Conservation (phyloP, 2,329 filamentous ascomycete genomes). For the Colletotrichum truncatum region DNA sequence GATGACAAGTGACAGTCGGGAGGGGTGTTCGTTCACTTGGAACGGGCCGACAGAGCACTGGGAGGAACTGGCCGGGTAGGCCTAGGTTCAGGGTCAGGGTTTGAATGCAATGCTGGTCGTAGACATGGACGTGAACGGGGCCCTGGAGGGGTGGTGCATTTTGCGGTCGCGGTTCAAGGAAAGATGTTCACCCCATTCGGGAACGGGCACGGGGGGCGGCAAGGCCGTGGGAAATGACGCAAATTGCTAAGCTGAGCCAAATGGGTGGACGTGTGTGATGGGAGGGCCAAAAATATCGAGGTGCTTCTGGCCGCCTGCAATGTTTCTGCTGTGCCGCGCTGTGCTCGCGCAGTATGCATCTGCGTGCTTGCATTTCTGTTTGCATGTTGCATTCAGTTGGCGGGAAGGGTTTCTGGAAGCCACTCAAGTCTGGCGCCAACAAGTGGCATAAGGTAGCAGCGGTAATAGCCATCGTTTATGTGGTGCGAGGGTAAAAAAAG, state of each 20-base stretch:
- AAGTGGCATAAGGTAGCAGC: background rate
- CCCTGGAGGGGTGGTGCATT: background rate
- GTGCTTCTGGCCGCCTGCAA: no score
- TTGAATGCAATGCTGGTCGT: no score
- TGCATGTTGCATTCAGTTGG: background rate
- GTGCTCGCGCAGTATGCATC: background rate
- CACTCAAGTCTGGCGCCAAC: background rate
- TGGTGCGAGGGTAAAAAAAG: background rate
- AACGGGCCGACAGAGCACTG: constrained; percentile 18
- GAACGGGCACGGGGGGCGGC: background rate
- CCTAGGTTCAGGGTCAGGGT: background rate
- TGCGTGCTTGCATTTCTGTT: background rate
- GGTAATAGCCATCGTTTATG: background rate
- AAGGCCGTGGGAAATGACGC: constrained; percentile 15
- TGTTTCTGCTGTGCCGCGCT: background rate
- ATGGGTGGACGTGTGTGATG: background rate
- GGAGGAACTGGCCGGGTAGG: background rate
- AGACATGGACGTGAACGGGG: background rate
- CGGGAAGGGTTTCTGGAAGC: background rate
- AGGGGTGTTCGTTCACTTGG: background rate
- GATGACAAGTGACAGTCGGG: constrained; percentile 1
- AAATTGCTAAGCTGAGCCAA: no score
- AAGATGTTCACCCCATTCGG: background rate
- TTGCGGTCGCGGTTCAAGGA: no score
- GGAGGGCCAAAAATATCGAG: constrained; percentile 3